These are phyloP conservation scores for Chaetomiaceae sp. DNA, from an alignment of 2,329 filamentous ascomycete species.

Conservation along the genomic window DNA sequence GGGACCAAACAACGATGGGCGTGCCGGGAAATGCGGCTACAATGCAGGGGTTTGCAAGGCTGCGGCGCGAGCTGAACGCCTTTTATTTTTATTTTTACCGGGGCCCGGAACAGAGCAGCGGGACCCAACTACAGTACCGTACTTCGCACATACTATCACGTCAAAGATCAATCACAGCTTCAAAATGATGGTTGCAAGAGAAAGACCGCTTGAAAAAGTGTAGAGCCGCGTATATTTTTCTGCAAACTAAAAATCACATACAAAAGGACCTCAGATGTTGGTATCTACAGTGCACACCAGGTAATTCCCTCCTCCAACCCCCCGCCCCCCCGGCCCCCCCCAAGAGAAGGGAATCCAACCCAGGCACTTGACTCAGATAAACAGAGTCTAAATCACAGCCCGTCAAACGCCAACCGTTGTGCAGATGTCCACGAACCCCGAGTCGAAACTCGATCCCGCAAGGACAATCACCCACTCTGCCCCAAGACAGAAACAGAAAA, in stretches of 20 bases:
- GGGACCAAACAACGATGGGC: background rate
- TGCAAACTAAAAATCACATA: background rate
- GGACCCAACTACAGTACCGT: too few species aligned
- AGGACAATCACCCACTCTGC: too few species aligned
- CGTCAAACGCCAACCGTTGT: slow-evolving; percentile 1
- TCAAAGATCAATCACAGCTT: too few species aligned
- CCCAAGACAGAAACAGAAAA: too few species aligned
- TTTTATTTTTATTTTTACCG: too few species aligned
- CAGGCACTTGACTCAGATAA: background rate
- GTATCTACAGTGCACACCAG: background rate
- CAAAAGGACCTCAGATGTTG: background rate
- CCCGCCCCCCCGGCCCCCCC: too few species aligned
- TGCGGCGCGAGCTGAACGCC: background rate
- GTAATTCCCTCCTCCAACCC: too few species aligned
- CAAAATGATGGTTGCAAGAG: too few species aligned
- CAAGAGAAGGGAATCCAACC: background rate
- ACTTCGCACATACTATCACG: too few species aligned
- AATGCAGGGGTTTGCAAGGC: background rate
- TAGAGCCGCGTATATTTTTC: too few species aligned
- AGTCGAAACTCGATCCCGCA: background rate
- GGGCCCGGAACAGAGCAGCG: too few species aligned
- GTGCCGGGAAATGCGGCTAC: background rate
- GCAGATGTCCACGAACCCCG: background rate
- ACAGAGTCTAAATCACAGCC: background rate
- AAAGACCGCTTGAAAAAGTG: too few species aligned